A percentile compares a stretch with the other conserved stretches of the same genome.
These are phyloP conservation scores for Aureobasidium mangrovei DNA, from an alignment of 2,329 filamentous ascomycete species.

Conservation along the genomic window DNA sequence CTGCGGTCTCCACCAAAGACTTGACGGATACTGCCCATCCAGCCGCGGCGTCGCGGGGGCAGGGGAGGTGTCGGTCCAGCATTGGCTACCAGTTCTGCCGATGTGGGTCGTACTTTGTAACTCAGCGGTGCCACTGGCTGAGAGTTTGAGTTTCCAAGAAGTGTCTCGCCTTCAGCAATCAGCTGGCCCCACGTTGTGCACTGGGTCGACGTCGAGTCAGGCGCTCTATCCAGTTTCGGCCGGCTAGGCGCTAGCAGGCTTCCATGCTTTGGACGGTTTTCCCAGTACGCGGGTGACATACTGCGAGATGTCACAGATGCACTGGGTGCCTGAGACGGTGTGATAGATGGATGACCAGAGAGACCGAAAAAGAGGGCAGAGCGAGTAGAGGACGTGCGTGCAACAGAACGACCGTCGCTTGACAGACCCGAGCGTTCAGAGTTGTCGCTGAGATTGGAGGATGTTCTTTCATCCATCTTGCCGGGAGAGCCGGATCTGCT, in stretches of 20 bases:
- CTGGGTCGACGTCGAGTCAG: slow-evolving; percentile 5
- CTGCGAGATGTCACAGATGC: not conserved
- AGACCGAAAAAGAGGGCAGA: slow-evolving; percentile 23
- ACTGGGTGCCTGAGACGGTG: slow-evolving; percentile 11
- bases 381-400: slow-evolving; percentile 37
- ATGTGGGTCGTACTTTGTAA: not conserved
- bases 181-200: slow-evolving; percentile 11
- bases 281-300: slow-evolving; percentile 5
- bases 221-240: not conserved
- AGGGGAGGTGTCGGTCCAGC: slow-evolving; percentile 4
- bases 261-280: not conserved
- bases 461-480: slow-evolving; percentile 48
- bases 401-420: slow-evolving; percentile 34
- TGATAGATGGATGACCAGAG: slow-evolving; percentile 14
- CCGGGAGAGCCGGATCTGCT: slow-evolving; percentile 37
- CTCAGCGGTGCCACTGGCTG: not conserved
- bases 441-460: slow-evolving; percentile 47
- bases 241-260: not conserved
- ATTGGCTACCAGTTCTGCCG: slow-evolving; percentile 3
- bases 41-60: slow-evolving; percentile 17
- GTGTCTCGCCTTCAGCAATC: slow-evolving; percentile 6
- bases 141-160: not conserved
- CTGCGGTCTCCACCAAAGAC: slow-evolving; percentile 22
- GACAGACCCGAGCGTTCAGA: slow-evolving; percentile 39
- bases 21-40: slow-evolving; percentile 26